Evolutionary conservation across 2,329 filamentous ascomycete genomes (phyloP).

Genomic region (Hyphodiscus sp.): DNA sequence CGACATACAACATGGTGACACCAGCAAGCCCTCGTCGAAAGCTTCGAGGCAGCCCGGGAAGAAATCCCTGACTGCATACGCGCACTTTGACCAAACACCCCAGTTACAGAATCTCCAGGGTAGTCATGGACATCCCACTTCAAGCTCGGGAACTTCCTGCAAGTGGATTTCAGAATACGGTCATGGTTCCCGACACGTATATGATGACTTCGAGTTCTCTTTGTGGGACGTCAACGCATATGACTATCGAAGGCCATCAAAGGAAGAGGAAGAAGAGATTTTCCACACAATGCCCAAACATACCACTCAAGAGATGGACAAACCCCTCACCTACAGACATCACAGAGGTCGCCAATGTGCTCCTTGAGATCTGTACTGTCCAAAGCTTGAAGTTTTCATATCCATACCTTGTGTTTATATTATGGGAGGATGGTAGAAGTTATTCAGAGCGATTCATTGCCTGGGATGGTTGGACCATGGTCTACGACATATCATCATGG

Average conservation of each 20-base stretch:
- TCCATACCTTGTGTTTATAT: not conserved
- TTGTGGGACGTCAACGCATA: constrained; percentile 1
- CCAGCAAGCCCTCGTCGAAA: not conserved
- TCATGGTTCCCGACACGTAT: not conserved
- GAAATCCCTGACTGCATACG: not conserved
- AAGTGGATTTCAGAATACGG: constrained; percentile 1
- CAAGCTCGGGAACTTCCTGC: constrained; percentile 1
- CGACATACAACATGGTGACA: not conserved
- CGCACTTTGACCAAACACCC: too few species aligned
- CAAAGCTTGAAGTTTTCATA: not conserved
- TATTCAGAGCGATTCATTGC: not conserved
- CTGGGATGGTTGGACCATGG: not conserved
- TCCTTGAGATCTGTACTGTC: not conserved
- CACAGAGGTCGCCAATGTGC: not conserved
- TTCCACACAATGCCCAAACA: not conserved
- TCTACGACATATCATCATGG: not conserved
- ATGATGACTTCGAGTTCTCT: constrained; percentile 2
- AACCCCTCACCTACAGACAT: not conserved
- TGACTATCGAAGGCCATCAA: not conserved
- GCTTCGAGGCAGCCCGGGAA: not conserved
- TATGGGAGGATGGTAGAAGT: not conserved
- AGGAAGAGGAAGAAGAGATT: not conserved
- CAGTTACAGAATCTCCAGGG: too few species aligned
- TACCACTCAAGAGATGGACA: not conserved
- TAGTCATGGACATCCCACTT: not conserved